These are phyloP conservation scores for Penicillium sp. DNA, from an alignment of 2,329 filamentous ascomycete genomes.

Conservation along the genomic window DNA sequence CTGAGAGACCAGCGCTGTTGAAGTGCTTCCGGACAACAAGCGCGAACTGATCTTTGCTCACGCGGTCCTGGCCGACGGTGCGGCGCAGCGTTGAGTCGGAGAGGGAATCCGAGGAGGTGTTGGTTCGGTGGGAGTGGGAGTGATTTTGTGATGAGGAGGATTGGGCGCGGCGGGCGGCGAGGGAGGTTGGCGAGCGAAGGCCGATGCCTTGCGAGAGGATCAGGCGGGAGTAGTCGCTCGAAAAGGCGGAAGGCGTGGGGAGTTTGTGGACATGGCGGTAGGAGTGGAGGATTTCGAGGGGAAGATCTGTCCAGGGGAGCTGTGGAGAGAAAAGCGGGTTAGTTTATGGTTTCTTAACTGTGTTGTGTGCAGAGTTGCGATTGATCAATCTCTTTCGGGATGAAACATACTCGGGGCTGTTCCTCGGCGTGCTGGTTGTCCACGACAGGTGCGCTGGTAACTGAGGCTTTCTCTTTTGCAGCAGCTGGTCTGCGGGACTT, in stretches of 20 bases:
- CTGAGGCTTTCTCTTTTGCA: slow-evolving; percentile 25
- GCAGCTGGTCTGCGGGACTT: slow-evolving; percentile 35
- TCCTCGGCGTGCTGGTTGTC: slow-evolving; percentile 6
- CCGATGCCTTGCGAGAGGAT: slow-evolving; percentile 47
- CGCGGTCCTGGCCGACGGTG: slow-evolving; percentile 38
- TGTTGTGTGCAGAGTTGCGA: not conserved
- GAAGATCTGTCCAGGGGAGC: slow-evolving; percentile 45
- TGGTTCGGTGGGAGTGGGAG: slow-evolving; percentile 6
- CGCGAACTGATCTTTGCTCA: slow-evolving; percentile 44
- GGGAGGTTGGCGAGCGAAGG: slow-evolving; percentile 44
- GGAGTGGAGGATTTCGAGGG: slow-evolving; percentile 46
- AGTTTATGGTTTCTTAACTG: not conserved
- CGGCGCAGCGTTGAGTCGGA: slow-evolving; percentile 21
- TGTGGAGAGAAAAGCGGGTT: slow-evolving; percentile 14
- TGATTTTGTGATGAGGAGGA: slow-evolving; percentile 5
- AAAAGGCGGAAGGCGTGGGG: slow-evolving; percentile 43
- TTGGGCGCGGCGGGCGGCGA: slow-evolving; percentile 38
- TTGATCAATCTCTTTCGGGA: not conserved
- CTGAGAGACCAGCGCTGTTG: slow-evolving; percentile 45
- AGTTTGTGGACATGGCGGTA: slow-evolving; percentile 50
- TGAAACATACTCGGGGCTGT: slow-evolving; percentile 33
- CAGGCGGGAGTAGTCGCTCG: slow-evolving; percentile 46
- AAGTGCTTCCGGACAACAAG: slow-evolving; percentile 47
- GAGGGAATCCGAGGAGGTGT: slow-evolving; percentile 5
- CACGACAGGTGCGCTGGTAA: slow-evolving; percentile 30